Evolutionary conservation across 176 grass and related monocot species (phyloP).

Genomic region (Bothriochloa decipiens): DNA sequence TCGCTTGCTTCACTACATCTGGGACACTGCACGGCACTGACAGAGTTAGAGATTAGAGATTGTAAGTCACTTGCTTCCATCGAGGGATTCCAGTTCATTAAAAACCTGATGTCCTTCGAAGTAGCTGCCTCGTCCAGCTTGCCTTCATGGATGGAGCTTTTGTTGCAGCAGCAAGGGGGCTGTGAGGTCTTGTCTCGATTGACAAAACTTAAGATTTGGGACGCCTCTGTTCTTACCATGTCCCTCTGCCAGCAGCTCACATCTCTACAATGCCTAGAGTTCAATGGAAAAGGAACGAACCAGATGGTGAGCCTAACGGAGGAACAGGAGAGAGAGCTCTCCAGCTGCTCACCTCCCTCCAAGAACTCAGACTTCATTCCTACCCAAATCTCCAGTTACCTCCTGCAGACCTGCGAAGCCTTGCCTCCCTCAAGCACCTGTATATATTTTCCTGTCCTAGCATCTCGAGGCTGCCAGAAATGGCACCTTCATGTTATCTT

Average conservation of each 20-base stretch:
- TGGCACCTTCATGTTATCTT: neutral
- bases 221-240: neutral
- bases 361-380: fast-evolving
- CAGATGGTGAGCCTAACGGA: neutral
- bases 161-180: neutral
- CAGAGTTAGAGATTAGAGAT: neutral
- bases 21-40: neutral
- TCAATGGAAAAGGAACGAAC: neutral
- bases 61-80: neutral
- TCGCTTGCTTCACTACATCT: neutral
- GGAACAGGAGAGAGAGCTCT: neutral
- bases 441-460: fast-evolving
- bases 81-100: neutral
- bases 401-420: neutral
- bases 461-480: neutral
- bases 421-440: neutral
- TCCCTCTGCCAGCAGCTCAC: neutral
- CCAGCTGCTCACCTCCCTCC: neutral
- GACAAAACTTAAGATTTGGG: neutral
- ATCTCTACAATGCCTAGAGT: neutral
- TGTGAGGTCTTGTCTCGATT: neutral
- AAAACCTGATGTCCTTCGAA: neutral
- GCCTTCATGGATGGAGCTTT: neutral
- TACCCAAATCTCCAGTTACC: neutral
- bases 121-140: neutral